Base-by-base conservation (phyloP, 768 basidiomycete genomes). In the Paxillus involutus region DNA sequence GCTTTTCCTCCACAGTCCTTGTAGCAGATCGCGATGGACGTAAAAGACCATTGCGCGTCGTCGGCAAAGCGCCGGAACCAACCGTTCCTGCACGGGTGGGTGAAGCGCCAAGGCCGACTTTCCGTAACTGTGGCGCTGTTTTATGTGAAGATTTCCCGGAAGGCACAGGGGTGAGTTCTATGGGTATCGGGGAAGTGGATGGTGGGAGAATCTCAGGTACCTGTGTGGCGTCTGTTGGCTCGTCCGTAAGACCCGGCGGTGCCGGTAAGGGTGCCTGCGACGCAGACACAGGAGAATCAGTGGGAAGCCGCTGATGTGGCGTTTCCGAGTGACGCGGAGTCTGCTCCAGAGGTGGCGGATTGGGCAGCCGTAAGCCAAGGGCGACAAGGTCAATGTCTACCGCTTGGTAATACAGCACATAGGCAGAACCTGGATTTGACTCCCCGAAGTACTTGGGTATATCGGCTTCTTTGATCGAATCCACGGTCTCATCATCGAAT, bases 371-470 rank as follows among this genome's bases (percentile, higher is more conserved):
- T 19, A 96, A 71, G 2, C 93, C 94, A 29, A 95, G 79, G 19
- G 79, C 75, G n/a, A 74, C 67, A 35, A 81, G 75, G 66, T 96
- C 88, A 52, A 98, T 79, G 69, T 98, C 94, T 33, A 81, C 86
- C 24, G 94, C 94, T 71, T 98, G 94, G 71, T 98, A 99, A 74
- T 96, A 98, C 36, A 99, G 79, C 24, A 98, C 94, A 69, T 99
- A 99, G 17, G 96, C 97, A 41, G 89, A 86, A 35, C 95, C 95
- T 2, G 86, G 77, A 62, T 83, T 81, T 12, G 80, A 89, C 66
- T 98, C 97, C 57, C 97, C 97, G 71, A 94, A 99, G 72, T 96
- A 99, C 65, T 88, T 89, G 47, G 85, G 80, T 55, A 99, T 95
- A 57, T 98, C 96, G 46, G 75, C 77, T 71, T 98, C 96, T 60